These are phyloP conservation scores for Dactylellina haptotyla DNA, from an alignment of 2,329 filamentous ascomycete genomes.

Conservation along the genomic window DNA sequence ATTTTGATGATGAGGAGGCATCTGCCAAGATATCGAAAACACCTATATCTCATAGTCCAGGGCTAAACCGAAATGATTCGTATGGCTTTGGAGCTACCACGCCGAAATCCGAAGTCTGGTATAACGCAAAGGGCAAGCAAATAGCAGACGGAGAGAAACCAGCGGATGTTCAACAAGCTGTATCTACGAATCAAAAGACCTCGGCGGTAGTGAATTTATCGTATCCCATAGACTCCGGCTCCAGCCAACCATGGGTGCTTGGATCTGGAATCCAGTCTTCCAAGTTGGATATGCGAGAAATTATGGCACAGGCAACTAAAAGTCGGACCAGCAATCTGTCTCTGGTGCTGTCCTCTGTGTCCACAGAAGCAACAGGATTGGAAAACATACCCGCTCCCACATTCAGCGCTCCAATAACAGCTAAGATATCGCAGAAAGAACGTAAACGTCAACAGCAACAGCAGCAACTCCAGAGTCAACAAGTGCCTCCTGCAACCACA, in stretches of 20 bases:
- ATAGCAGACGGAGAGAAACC: slow-evolving; percentile 44
- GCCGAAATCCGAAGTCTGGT: slow-evolving; percentile 60
- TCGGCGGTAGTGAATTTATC: background rate
- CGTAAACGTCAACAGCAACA: slow-evolving; percentile 83
- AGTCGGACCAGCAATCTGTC: slow-evolving; percentile 67
- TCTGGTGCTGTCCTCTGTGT: slow-evolving; percentile 65
- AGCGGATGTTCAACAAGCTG: background rate
- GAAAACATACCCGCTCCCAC: slow-evolving; percentile 57
- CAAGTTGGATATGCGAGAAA: slow-evolving; percentile 79
- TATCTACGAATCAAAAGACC: background rate
- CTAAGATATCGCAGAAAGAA: slow-evolving; percentile 88
- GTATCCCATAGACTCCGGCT: background rate
- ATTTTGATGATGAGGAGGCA: slow-evolving; percentile 84
- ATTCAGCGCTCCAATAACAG: slow-evolving; percentile 58
- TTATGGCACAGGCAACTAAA: slow-evolving; percentile 73
- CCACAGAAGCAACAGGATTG: slow-evolving; percentile 60
- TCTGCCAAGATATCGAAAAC: slow-evolving; percentile 26
- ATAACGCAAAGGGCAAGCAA: slow-evolving; percentile 61
- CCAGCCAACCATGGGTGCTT: slow-evolving; percentile 33
- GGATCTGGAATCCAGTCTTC: slow-evolving; percentile 67
- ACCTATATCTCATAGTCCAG: slow-evolving; percentile 37
- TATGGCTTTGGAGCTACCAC: slow-evolving; percentile 8
- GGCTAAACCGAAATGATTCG: slow-evolving; percentile 22
- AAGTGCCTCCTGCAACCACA: background rate
- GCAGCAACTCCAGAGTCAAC: slow-evolving; percentile 60